These are phyloP conservation scores for Globisporangium recalcitrans DNA, from an alignment of 352 stramenopile genomes.

Conservation along the genomic window DNA sequence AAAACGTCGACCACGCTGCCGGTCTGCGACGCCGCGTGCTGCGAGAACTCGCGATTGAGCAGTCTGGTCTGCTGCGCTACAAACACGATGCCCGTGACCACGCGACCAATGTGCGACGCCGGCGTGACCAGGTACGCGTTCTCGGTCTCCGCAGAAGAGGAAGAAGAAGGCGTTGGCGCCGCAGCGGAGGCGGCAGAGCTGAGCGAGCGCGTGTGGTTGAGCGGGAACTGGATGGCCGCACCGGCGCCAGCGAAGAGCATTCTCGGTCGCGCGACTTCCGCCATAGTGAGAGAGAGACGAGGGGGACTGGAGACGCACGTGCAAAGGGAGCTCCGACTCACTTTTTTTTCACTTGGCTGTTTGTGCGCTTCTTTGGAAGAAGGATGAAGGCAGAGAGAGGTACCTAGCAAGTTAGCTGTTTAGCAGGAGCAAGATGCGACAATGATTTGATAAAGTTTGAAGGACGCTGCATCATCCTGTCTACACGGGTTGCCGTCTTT, in stretches of 20 bases:
- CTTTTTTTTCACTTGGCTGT: conserved; percentile 3
- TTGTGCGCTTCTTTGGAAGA: conserved; percentile 1
- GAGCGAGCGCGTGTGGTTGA: conserved; percentile 20
- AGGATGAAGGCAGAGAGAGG: no score
- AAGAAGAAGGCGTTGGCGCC: conserved; percentile 2
- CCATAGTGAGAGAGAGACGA: conserved; percentile 6
- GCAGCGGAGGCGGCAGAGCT: conserved; percentile 2
- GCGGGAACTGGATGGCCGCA: conserved; percentile 38
- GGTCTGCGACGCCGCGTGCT: neutral
- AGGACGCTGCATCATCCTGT: no score
- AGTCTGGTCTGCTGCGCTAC: conserved; percentile 33
- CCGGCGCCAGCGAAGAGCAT: conserved; percentile 49
- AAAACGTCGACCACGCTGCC: conserved; percentile 29
- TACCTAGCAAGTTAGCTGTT: no score
- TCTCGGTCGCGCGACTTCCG: conserved; percentile 30
- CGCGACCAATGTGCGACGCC: conserved; percentile 69
- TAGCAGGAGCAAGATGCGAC: no score
- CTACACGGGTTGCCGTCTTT: no score
- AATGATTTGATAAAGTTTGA: no score
- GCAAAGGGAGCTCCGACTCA: no score
- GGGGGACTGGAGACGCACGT: neutral
- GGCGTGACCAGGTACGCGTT: conserved; percentile 71
- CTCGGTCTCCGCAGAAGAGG: conserved; percentile 15
- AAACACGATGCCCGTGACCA: conserved; percentile 81
- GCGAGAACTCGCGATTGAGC: conserved; percentile 27